A percentile compares a stretch with the other conserved stretches of the same genome.
These are phyloP conservation scores for Colletotrichum horii DNA, from an alignment of 2,329 filamentous ascomycete genomes.

Conservation along the genomic window DNA sequence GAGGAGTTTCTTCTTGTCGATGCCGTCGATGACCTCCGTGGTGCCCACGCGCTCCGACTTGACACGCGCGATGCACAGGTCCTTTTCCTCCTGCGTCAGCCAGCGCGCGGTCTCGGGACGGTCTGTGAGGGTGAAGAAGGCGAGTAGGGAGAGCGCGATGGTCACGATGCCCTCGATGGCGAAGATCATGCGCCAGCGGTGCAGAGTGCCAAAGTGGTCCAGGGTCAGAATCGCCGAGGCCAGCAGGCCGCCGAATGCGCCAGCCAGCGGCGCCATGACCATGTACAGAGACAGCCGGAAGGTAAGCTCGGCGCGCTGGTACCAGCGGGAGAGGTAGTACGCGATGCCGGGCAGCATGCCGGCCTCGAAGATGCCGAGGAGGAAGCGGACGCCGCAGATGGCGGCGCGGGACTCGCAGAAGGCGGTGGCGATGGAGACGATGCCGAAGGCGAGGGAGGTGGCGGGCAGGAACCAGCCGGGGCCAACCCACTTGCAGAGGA, in stretches of 20 bases:
- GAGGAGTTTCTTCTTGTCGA: constrained; percentile 63
- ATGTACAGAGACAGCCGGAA: constrained; percentile 74
- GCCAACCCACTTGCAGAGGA: constrained; percentile 73
- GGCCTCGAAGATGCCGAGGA: constrained; percentile 73
- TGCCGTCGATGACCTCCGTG: constrained; percentile 63
- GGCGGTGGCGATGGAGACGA: constrained; percentile 67
- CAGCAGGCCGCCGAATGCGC: constrained; percentile 73
- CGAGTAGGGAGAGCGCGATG: constrained; percentile 49
- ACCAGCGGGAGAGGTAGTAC: constrained; percentile 77
- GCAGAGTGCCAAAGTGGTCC: constrained; percentile 59
- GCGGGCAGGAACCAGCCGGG: constrained; percentile 74
- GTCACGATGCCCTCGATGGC: constrained; percentile 71
- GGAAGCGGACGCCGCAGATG: constrained; percentile 66
- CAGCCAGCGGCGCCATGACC: constrained; percentile 72
- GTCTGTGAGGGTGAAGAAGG: constrained; percentile 71
- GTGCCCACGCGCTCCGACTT: constrained; percentile 72
- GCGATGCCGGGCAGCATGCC: constrained; percentile 77
- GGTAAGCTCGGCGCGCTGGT: constrained; percentile 69
- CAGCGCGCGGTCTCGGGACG: constrained; percentile 71
- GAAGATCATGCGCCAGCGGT: constrained; percentile 72
- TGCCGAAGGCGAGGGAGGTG: constrained; percentile 67
- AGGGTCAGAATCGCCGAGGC: constrained; percentile 69
- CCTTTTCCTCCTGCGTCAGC: constrained; percentile 70
- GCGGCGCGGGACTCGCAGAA: constrained; percentile 62
- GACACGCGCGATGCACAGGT: constrained; percentile 68